Conservation (phyloP, 257 asterid species). For the Solanum ossicruentum region DNA sequence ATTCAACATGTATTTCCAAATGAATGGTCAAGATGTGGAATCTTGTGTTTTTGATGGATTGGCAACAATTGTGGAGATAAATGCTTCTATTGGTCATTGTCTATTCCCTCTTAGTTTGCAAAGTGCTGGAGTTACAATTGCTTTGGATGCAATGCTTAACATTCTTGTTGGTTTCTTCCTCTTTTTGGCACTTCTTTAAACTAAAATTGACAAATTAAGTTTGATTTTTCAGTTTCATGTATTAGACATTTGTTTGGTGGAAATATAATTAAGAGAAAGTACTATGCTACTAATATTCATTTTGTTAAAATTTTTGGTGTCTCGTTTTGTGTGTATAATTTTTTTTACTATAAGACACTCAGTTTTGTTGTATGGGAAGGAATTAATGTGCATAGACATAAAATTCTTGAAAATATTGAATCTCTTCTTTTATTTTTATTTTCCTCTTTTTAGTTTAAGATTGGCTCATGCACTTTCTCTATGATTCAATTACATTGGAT, state of each 20-base stretch:
- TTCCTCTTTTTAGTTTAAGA: too few species aligned
- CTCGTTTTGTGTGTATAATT: background rate
- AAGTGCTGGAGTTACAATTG: slow-evolving; percentile 2
- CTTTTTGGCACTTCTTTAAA: background rate
- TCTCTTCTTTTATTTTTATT: too few species aligned
- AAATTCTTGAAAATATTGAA: background rate
- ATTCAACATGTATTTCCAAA: slow-evolving; percentile 10
- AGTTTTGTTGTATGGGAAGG: background rate
- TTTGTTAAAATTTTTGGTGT: background rate
- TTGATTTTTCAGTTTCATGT: background rate
- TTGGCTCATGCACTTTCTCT: too few species aligned
- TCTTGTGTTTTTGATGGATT: slow-evolving; percentile 35
- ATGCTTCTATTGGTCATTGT: slow-evolving; percentile 27
- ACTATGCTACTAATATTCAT: background rate
- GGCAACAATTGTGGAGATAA: slow-evolving; percentile 15
- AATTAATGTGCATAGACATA: background rate
- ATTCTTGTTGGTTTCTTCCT: background rate
- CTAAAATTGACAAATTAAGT: background rate
- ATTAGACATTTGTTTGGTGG: background rate
- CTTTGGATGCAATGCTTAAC: background rate
- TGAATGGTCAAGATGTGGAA: background rate
- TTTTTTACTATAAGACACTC: background rate
- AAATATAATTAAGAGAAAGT: background rate
- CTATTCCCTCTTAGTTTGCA: slow-evolving; percentile 41
- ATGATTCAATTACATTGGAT: background rate